These are phyloP conservation scores for Neurospora sp. DNA, from an alignment of 495 filamentous ascomycete genomes.

Conservation along the genomic window DNA sequence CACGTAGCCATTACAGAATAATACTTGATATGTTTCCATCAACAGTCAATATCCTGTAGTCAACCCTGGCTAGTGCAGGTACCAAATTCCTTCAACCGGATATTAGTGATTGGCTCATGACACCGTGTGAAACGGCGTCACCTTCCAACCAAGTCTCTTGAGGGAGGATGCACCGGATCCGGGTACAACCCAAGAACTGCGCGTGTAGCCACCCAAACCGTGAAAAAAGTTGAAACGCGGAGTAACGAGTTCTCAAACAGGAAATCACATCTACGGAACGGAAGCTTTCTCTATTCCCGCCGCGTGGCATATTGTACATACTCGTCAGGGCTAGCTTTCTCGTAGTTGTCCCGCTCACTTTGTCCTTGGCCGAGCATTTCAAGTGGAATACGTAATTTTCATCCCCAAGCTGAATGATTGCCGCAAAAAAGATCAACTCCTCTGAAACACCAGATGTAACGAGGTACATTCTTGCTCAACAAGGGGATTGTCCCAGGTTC, in stretches of 20 bases:
- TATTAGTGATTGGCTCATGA: background rate
- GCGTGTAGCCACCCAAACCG: background rate
- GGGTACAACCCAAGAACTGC: background rate
- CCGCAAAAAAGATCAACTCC: background rate
- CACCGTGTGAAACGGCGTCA: background rate
- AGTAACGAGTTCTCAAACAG: background rate
- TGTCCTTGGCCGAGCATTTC: background rate
- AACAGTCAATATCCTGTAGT: background rate
- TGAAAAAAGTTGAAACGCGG: background rate
- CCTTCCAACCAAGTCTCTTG: background rate
- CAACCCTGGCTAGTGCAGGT: background rate
- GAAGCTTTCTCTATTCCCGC: background rate
- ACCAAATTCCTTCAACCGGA: background rate
- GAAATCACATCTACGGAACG: background rate
- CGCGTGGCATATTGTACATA: background rate
- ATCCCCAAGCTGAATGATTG: background rate
- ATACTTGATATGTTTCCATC: no score
- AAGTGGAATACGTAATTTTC: background rate
- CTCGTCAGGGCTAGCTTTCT: no score
- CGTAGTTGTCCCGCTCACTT: no score
- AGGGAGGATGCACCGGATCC: background rate
- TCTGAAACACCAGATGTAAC: background rate
- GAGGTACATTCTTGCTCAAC: background rate
- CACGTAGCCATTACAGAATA: background rate
- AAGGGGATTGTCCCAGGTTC: background rate